phyloP scores from a whole-genome alignment of 805 yeast species.

The Metschnikowia bowlesiae region DNA sequence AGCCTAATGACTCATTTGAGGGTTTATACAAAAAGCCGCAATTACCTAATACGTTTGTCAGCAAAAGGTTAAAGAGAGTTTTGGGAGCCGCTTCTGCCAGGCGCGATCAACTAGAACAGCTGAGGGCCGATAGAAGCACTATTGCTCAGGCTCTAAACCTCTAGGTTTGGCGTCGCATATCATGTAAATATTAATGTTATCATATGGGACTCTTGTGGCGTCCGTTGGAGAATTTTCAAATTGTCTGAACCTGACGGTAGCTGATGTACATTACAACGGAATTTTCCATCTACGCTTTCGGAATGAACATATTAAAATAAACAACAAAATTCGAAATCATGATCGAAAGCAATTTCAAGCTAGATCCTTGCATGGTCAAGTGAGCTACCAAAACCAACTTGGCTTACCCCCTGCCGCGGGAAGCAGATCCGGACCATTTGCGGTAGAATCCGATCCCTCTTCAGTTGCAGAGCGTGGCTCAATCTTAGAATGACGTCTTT shows the following conservation, averaged over 20 bases:
- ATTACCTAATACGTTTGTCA: slow-evolving; percentile 38
- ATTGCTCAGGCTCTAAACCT: slow-evolving; percentile 29
- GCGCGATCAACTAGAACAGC: slow-evolving; percentile 21
- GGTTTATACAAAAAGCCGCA: slow-evolving; percentile 55
- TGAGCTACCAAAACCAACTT: slow-evolving; percentile 1
- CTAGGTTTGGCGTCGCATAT: slow-evolving; percentile 9
- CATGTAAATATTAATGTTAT: background rate
- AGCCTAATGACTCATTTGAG: slow-evolving; percentile 68
- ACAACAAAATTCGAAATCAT: background rate
- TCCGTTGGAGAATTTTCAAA: background rate
- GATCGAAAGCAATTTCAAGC: background rate
- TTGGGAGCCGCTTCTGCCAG: slow-evolving; percentile 20
- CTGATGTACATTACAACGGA: background rate
- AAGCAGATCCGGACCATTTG: background rate
- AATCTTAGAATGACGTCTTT: background rate
- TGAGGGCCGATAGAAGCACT: slow-evolving; percentile 25
- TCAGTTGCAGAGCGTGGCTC: too few relatives aligned
- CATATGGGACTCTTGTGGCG: background rate
- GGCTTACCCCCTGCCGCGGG: background rate
- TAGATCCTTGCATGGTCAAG: background rate
- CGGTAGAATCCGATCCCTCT: background rate
- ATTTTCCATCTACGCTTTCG: background rate
- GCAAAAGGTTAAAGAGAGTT: slow-evolving; percentile 21
- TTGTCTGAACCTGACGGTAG: background rate
- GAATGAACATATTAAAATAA: background rate